Evolutionary conservation across 768 basidiomycete species (phyloP), one percentile per base, ranked within the genome.

Genomic region (Tulasnella sp.): DNA sequence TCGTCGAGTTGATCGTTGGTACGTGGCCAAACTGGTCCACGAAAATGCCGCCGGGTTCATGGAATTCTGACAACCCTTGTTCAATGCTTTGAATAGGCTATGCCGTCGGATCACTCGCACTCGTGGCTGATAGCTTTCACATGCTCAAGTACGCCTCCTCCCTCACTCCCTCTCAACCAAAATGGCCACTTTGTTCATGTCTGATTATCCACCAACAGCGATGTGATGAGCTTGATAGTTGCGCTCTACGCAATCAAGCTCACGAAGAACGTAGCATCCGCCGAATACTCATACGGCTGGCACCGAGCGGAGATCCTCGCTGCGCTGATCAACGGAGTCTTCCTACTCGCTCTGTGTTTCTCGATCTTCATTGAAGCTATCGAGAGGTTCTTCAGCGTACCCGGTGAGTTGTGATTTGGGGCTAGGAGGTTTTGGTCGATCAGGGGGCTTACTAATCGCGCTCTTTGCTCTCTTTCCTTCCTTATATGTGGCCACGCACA

Each of bases 211-310:
- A 17, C 12, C n/a, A 75, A 71, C 83, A 99, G 97, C 85, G 97
- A 99, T 87, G 94, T 97, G 79, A 89, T 97, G 89, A 97, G 96
- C 82, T 85, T 99, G 77, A 82, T 96, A 76, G 96, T 99, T 72
- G 97, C 97, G 1, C 89, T 99, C 11, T 98, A 98, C 83, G 96
- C 97, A 19, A 94, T 96, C 85, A 93, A 91, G 92, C 86, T 95
- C 75, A 89, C 92, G 42, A 85, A 86, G 42, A 86, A 86, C 38
- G 84, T 88, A 37, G 84, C 84, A 39, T 89, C 91, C 83, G 9
- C 91, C 37, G 88, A 90, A 71, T 97, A 97, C 83, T 95, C 97
- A 37, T 99, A 99, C 82, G 97, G 96, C n/a, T 99, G 96, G 97
- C 96, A 99, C 83, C 88, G 97, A 78, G 97, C 97, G 22, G 96